phyloP scores from a whole-genome alignment of 805 yeast species.

The Lipomyces sp. region DNA sequence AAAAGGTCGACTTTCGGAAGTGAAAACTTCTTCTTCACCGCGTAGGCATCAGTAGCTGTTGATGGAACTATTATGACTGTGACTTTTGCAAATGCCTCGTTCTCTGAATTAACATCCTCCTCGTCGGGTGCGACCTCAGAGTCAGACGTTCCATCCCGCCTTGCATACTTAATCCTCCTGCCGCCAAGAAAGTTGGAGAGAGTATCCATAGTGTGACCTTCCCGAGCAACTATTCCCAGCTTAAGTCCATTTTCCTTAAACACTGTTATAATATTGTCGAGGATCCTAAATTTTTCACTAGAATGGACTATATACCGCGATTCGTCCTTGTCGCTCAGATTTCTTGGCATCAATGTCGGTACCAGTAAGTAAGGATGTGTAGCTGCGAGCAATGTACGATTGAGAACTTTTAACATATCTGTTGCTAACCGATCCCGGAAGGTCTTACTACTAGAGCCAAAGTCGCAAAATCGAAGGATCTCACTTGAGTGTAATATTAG shows the following conservation, averaged over 20 bases:
- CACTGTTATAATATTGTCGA: constrained; percentile 66
- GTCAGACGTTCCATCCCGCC: constrained; percentile 58
- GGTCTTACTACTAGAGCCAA: constrained; percentile 49
- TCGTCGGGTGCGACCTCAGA: constrained; percentile 42
- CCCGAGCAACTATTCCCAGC: constrained; percentile 71
- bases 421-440: constrained; percentile 60
- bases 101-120: constrained; percentile 50
- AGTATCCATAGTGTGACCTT: constrained; percentile 72
- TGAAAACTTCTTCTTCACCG: constrained; percentile 29
- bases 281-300: constrained; percentile 67
- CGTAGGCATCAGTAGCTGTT: constrained; percentile 41
- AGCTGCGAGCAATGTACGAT: constrained; percentile 77
- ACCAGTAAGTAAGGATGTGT: constrained; percentile 88
- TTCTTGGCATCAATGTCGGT: constrained; percentile 83
- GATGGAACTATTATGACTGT: constrained; percentile 56
- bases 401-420: constrained; percentile 73
- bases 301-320: constrained; percentile 36
- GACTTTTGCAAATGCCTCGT: constrained; percentile 37
- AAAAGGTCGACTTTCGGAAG: constrained; percentile 57
- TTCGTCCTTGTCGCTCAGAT: constrained; percentile 48
- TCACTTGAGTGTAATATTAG: constrained; percentile 90
- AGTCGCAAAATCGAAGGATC: constrained; percentile 81
- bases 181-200: constrained; percentile 74
- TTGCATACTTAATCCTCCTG: constrained; percentile 57
- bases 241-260: constrained; percentile 54